Evolutionary conservation across 73 alveolate species (phyloP).

Genomic region (Durusdinium trenchii): DNA sequence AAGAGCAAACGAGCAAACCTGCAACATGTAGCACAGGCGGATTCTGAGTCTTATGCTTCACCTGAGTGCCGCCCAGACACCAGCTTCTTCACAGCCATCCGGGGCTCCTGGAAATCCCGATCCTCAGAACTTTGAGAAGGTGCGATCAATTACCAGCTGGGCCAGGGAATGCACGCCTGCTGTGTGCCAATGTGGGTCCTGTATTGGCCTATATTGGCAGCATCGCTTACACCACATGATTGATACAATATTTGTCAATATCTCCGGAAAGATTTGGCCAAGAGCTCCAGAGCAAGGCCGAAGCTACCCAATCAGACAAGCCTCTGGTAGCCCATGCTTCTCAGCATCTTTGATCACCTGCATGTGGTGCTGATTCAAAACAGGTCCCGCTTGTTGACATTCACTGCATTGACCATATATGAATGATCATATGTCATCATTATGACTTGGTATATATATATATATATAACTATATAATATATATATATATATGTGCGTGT

Average conservation of each 20-base stretch:
- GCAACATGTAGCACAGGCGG: too few relatives aligned
- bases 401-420: too few relatives aligned
- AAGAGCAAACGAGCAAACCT: too few relatives aligned
- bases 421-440: too few relatives aligned
- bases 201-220: not conserved
- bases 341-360: slow-evolving; percentile 85
- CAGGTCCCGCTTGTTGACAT: too few relatives aligned
- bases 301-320: not conserved
- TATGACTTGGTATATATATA: too few relatives aligned
- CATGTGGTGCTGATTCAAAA: not conserved
- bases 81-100: slow-evolving; percentile 69
- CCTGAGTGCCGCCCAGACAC: not conserved
- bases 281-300: not conserved
- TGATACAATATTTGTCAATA: not conserved
- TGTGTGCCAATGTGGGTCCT: not conserved
- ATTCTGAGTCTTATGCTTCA: too few relatives aligned
- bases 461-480: too few relatives aligned
- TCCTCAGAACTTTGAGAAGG: not conserved
- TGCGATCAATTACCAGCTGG: not conserved
- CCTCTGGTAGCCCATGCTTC: slow-evolving; percentile 51
- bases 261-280: too few relatives aligned
- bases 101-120: slow-evolving; percentile 73
- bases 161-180: not conserved
- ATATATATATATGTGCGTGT: too few relatives aligned
- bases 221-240: not conserved